Conservation (phyloP, 768 basidiomycete species). For the Collybiopsis luxurians region DNA sequence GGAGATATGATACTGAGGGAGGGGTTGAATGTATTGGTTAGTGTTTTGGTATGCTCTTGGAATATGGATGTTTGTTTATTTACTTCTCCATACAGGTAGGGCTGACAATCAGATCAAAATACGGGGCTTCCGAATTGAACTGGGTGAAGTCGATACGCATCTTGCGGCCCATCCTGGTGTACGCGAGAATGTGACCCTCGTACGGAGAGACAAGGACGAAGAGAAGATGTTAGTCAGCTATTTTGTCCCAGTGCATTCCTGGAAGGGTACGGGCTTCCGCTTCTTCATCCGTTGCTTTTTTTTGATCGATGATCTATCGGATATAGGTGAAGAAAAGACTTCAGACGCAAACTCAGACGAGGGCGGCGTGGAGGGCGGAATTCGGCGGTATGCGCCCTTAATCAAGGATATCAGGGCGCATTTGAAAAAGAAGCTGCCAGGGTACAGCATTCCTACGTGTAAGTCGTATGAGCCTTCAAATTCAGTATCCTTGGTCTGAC, state of each 20-base stretch:
- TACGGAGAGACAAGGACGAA: conserved; percentile 96
- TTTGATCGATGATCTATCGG: conserved; percentile 59
- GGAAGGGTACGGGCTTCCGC: not conserved
- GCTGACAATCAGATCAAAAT: conserved; percentile 99
- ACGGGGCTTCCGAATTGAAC: conserved; percentile 96
- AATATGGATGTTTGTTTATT: too few species aligned
- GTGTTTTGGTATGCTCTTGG: too few species aligned
- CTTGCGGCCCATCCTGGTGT: conserved; percentile 91
- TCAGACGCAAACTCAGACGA: conserved; percentile 45
- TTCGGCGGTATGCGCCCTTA: conserved; percentile 78
- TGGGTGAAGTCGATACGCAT: conserved; percentile 97
- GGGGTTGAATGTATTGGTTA: conserved; percentile 78
- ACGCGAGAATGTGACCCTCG: conserved; percentile 97
- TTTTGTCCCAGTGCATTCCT: conserved; percentile 65
- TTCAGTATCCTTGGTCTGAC: conserved; percentile 1
- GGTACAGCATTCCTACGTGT: conserved; percentile 91
- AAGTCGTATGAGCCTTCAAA: conserved; percentile 28
- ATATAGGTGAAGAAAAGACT: conserved; percentile 61
- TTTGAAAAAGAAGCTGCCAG: conserved; percentile 94
- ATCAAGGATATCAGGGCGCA: conserved; percentile 95
- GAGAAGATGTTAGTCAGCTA: conserved; percentile 98
- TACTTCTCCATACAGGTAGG: conserved; percentile 58
- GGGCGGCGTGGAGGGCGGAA: conserved; percentile 67
- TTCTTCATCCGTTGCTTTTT: conserved; percentile 29
- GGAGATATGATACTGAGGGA: conserved; percentile 89